Base-by-base conservation (phyloP, 192 early-diverging fungal genomes). In the Jimgerdemannia lactiflua region DNA sequence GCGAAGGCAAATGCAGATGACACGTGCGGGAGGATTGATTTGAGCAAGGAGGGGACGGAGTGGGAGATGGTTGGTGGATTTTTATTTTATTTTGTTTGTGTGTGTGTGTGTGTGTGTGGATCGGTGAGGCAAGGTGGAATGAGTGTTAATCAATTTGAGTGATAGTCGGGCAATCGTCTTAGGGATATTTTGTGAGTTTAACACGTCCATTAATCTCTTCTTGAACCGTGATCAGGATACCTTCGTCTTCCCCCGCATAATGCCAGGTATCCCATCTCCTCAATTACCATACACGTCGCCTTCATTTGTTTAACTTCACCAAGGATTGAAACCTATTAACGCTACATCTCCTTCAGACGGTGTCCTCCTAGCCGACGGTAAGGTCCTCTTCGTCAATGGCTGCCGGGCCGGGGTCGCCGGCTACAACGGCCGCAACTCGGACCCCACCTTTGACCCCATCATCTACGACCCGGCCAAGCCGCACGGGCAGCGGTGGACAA, bases 301-400 rank as follows among this genome's bases (percentile, higher is more conserved):
- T 29, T 29, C 29, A 29, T 29, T 14, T 29, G 29, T 29, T 29
- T 29, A 29, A 29, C 29, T 29, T 29, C 29, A 29, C 29, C 29
- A 29, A 29, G 29, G 29, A 29, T 29, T 29, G 29, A 29, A 29
- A 29, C 29, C 29, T 29, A 29, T 29, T 29, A 29, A 29, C 1
- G 29, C 29, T 29, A 29, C 29, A 29, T 29, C 29, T 29, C 29
- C 29, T 29, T 9, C 67, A 19, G 86, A 87, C 67, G 77, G 75
- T 54, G 75, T 84, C 14, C 73, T 85, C 20, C 70, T 90, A 17
- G 77, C 89, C 7, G 87, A 91, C 44, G 86, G 87, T 18, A 84
- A 70, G 29, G 14, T 88, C 19, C 69, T 90, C 65, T 79, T 86
- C 49, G 66, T 90, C 73, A 91, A 91, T 77, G 90, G 90, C 19